Base-by-base conservation (phyloP, 768 basidiomycete species). In the Pleurotus giganteus region DNA sequence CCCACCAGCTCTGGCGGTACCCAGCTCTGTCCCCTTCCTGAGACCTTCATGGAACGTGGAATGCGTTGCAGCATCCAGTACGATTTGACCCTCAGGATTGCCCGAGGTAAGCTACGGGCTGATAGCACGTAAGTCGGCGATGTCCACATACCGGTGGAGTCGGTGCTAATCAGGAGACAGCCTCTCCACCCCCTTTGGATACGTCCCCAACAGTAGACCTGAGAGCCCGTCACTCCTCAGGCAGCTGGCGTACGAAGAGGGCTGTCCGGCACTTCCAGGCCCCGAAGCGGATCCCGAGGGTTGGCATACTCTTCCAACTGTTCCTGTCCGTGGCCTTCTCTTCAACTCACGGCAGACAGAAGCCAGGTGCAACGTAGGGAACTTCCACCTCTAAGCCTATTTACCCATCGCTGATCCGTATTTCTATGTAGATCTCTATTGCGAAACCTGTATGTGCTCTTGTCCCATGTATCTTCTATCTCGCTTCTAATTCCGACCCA, bases 161-260 rank as follows among this genome's bases (percentile, higher is more conserved):
- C 12, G 4, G 9, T 39, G 57, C 34, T 55, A 13, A 42, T 28
- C 26, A 39, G 24, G 9, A 23, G 19, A 12, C 37, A 58, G 80
- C 57, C 71, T 83, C 37, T 78, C 73, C 52, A 81, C 81, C 4
- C 74, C 77, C 4, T 80, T 83, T 59, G 80, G 77, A 31, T 83
- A 80, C 60, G 74, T 82, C 13, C 76, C 80, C 9, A 74, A 67
- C 49, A 69, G 69, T 15, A 69, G 76, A 46, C 79, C 81, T 7
- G 74, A 73, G 12, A 65, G 73, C 21, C 72, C 76, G 11, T 81
- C 80, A 9, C 27, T 76, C 15, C 66, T 78, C 7, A 75, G 79
- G 42, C 80, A 80, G 59, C 63, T 80, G 34, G 79, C 79, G 0
- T 83, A 81, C 56, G 73, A 74, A 57, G 70, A 78, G 54, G 65